Evolutionary conservation across 2,329 filamentous ascomycete species (phyloP), one percentile per base, ranked within the genome.

Genomic region (Penicillium sp.): DNA sequence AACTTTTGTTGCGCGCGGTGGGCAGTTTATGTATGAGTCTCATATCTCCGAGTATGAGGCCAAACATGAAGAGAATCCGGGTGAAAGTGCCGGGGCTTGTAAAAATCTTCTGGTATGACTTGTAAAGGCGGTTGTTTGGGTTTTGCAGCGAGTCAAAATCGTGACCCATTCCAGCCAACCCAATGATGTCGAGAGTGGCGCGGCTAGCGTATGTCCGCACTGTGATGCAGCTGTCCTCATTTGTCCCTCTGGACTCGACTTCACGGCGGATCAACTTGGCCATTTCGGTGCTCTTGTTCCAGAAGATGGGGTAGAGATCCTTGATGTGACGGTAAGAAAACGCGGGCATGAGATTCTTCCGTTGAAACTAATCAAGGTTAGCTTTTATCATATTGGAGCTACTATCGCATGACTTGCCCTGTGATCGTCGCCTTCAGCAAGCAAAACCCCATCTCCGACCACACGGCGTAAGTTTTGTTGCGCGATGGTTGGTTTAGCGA

Each of bases 361-460:
- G 84, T 76, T 92, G 90, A 22, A 61, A 63, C 75, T 79, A 29
- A 16, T 16, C 5, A 22, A n/a, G 26, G 16, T 56, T 48, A 52
- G 47, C 26, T 57, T 60, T 14, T 55, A 39, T 31, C 26, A 29
- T 31, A n/a, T 9, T 39, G 29, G 21, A 22, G 5, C 14, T 2
- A 22, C 22, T 8, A 16, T 2, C 9, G 5, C 3, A 10, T 26
- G 21, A 6, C 60, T 16, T 66, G 84, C 78, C 77, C 89, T 95
- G 73, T 97, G 93, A 67, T 93, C 90, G 13, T 96, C 90, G n/a
- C 93, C 93, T 74, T 97, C 93, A 2, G 91, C 90, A 11, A 97
- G 78, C 37, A 97, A 75, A 11, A 81, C 33, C 0, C 79, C 78
- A 49, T 76, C 64, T 1, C 79, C 79, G 1, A 77, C 63, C 7